Evolutionary conservation across 768 basidiomycete genomes (phyloP).

Genomic region (Russula sp.): DNA sequence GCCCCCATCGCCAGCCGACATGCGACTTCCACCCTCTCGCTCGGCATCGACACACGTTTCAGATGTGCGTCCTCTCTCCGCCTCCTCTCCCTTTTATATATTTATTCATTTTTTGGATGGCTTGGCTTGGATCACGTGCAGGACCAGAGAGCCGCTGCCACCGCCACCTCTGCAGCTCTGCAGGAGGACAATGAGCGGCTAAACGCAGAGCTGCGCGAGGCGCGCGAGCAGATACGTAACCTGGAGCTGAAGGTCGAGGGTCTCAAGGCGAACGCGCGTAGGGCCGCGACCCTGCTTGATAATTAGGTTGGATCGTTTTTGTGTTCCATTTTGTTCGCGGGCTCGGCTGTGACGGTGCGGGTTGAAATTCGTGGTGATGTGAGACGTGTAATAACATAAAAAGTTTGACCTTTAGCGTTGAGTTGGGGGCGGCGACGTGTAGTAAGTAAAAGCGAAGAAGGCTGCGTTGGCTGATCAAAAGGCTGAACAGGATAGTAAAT

Average conservation of each 20-base stretch:
- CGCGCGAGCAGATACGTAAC: conserved; percentile 74
- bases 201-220: conserved; percentile 63
- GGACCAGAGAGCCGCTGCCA: conserved; percentile 12
- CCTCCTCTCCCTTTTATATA: background rate
- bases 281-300: too few species aligned
- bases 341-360: too few species aligned
- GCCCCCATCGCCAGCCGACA: conserved; percentile 24
- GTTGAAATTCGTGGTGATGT: too few species aligned
- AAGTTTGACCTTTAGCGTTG: too few species aligned
- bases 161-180: conserved; percentile 25
- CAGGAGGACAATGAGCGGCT: conserved; percentile 58
- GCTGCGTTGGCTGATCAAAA: too few species aligned
- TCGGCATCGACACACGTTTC: conserved; percentile 19
- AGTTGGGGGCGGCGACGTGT: too few species aligned
- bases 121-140: too few species aligned
- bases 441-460: background rate
- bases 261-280: too few species aligned
- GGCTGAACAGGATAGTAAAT: too few species aligned
- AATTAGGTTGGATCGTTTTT: too few species aligned
- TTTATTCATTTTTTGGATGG: background rate
- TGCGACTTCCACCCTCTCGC: conserved; percentile 25
- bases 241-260: conserved; percentile 79
- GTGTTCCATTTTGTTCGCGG: too few species aligned
- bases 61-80: conserved; percentile 31
- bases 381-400: too few species aligned